phyloP scores from a whole-genome alignment of 306 rosid species.

The Cucurbita pepo region DNA sequence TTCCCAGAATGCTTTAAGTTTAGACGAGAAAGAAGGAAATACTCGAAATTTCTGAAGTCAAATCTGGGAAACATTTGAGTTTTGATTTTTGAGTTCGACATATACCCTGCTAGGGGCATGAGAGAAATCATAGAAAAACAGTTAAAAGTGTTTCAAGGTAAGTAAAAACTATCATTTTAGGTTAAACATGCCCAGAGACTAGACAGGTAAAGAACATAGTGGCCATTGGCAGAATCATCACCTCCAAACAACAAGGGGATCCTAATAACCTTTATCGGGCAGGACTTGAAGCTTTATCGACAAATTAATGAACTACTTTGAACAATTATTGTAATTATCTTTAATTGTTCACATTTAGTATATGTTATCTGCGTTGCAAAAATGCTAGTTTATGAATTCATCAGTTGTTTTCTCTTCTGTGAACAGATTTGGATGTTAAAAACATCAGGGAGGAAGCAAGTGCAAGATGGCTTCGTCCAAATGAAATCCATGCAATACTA shows the following conservation, averaged over 20 bases:
- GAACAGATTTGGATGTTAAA: constrained; percentile 57
- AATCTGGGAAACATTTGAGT: not conserved
- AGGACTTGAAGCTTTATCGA: not conserved
- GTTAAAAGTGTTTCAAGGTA: not conserved
- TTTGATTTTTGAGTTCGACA: not conserved
- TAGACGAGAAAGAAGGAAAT: not conserved
- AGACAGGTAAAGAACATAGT: not conserved
- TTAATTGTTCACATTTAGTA: not conserved
- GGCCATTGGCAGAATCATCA: not conserved
- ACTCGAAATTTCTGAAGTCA: not conserved
- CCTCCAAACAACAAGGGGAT: not conserved
- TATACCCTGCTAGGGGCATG: not conserved
- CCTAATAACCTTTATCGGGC: not conserved
- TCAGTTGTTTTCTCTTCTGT: constrained; percentile 13
- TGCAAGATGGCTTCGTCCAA: constrained; percentile 92
- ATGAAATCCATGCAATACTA: constrained; percentile 85
- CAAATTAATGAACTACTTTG: not conserved
- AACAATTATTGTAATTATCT: not conserved
- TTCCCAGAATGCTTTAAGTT: not conserved
- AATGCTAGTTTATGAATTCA: not conserved
- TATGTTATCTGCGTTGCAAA: not conserved
- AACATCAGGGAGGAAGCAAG: constrained; percentile 61
- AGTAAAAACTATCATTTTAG: not conserved
- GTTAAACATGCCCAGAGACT: not conserved
- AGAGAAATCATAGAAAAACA: not conserved